A percentile compares a stretch with the other conserved stretches of the same genome.
These are phyloP conservation scores for Vaccinium macrocarpon DNA, from an alignment of 148 eudicot species.

Conservation along the genomic window DNA sequence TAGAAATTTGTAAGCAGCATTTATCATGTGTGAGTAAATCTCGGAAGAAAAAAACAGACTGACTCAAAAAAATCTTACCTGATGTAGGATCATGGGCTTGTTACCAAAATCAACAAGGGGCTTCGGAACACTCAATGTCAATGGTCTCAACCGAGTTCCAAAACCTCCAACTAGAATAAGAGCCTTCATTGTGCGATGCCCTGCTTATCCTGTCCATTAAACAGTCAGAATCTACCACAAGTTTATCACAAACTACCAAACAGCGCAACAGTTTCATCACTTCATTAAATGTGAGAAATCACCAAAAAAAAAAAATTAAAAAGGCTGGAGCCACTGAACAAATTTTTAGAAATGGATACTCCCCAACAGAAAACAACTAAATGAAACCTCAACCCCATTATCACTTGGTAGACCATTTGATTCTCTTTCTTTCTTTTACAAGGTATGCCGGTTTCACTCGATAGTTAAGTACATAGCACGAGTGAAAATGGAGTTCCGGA, in stretches of 20 bases:
- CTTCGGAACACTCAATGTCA: slow-evolving; percentile 88
- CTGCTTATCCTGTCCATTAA: slow-evolving; percentile 19
- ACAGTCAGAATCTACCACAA: slow-evolving; percentile 17
- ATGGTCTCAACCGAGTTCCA: slow-evolving; percentile 92
- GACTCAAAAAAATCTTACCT: slow-evolving; percentile 45
- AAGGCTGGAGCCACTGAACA: neutral
- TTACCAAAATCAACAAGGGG: slow-evolving; percentile 97
- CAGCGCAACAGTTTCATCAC: neutral
- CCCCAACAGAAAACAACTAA: neutral
- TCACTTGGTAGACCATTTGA: neutral
- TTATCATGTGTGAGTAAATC: neutral
- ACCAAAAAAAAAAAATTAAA: neutral
- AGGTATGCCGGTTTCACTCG: neutral
- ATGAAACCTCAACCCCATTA: neutral
- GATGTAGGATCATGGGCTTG: slow-evolving; percentile 97
- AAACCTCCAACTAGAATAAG: slow-evolving; percentile 98
- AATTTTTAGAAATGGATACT: neutral
- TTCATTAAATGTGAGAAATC: neutral
- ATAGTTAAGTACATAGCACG: neutral
- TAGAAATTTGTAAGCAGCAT: neutral
- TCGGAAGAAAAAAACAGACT: neutral
- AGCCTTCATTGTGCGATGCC: slow-evolving; percentile 71
- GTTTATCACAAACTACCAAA: slow-evolving; percentile 5
- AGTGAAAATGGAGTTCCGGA: neutral
- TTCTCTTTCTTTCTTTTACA: neutral